Evolutionary conservation across 1,284 basidiomycete species (phyloP).

Genomic region (Irpex sp.): DNA sequence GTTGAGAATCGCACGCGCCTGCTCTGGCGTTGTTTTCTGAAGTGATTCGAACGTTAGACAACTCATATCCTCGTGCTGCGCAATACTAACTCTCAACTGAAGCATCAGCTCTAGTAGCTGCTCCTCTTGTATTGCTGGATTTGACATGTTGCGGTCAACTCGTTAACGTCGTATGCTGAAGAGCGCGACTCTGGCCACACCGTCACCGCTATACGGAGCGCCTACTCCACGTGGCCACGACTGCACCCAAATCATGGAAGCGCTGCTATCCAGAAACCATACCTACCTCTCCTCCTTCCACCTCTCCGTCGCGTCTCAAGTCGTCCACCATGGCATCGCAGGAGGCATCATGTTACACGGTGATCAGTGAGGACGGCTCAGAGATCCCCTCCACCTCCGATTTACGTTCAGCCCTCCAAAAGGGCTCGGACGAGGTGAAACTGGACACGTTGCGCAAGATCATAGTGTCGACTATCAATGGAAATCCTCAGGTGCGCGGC

Average conservation of each 20-base stretch:
- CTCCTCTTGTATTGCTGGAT: constrained; percentile 39
- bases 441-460: constrained; percentile 96
- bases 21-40: constrained; percentile 70
- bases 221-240: constrained; percentile 6
- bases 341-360: constrained; percentile 78
- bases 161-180: not conserved
- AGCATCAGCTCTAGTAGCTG: constrained; percentile 65
- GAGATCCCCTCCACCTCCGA: constrained; percentile 83
- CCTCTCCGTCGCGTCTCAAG: not conserved
- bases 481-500: constrained; percentile 71
- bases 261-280: constrained; percentile 6
- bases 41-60: not conserved
- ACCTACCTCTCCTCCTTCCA: constrained; percentile 6
- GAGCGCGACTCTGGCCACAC: not conserved
- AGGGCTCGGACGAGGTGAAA: constrained; percentile 97
- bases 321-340: constrained; percentile 25
- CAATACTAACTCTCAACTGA: constrained; percentile 54
- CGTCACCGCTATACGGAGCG: not conserved
- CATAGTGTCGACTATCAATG: constrained; percentile 94
- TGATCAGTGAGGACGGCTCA: constrained; percentile 76
- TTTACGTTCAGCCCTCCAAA: constrained; percentile 85
- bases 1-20: constrained; percentile 64
- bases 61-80: not conserved
- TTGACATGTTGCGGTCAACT: constrained; percentile 16
- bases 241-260: constrained; percentile 4